phyloP scores from a whole-genome alignment of 768 basidiomycete genomes.

The Candolleomyces efflorescens region DNA sequence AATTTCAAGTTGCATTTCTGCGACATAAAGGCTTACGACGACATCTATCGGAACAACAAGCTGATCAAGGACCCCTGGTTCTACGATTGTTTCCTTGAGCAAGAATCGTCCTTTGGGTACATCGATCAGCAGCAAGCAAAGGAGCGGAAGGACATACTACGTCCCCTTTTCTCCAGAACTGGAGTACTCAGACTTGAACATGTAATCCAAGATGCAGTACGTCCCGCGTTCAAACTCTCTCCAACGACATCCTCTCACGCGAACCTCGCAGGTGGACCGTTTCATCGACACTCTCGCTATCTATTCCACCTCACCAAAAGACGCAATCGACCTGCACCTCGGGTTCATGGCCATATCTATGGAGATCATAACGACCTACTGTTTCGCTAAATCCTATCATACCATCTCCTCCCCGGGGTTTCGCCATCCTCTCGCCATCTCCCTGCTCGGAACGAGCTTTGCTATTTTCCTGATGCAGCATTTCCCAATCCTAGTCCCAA shows the following conservation, averaged over 20 bases:
- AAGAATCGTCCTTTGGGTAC: slow-evolving; percentile 24
- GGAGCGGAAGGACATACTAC: slow-evolving; percentile 22
- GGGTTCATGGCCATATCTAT: slow-evolving; percentile 23
- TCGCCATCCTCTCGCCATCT: slow-evolving; percentile 17
- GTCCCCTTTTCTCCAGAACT: slow-evolving; percentile 30
- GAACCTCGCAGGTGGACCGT: slow-evolving; percentile 22
- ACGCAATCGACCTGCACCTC: slow-evolving; percentile 17
- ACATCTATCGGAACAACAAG: slow-evolving; percentile 26
- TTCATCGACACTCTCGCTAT: slow-evolving; percentile 14
- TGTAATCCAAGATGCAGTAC: slow-evolving; percentile 23
- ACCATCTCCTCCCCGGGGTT: slow-evolving; percentile 21
- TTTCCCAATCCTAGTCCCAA: slow-evolving; percentile 17
- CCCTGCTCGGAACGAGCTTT: slow-evolving; percentile 9
- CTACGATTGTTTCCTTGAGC: slow-evolving; percentile 21
- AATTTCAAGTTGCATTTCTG: slow-evolving; percentile 32
- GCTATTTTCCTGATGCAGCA: slow-evolving; percentile 13
- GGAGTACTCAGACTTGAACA: slow-evolving; percentile 26
- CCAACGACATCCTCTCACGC: not conserved
- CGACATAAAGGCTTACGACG: slow-evolving; percentile 26
- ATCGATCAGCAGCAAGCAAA: slow-evolving; percentile 22
- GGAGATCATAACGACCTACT: slow-evolving; percentile 29
- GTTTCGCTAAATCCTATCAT: slow-evolving; percentile 23
- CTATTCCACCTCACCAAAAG: not conserved
- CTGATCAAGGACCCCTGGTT: slow-evolving; percentile 25
- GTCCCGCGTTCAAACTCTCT: not conserved